Evolutionary conservation across 371 early-diverging fungal species (phyloP), one percentile per base, ranked within the genome.

Genomic region (Lichtheimia ornata): DNA sequence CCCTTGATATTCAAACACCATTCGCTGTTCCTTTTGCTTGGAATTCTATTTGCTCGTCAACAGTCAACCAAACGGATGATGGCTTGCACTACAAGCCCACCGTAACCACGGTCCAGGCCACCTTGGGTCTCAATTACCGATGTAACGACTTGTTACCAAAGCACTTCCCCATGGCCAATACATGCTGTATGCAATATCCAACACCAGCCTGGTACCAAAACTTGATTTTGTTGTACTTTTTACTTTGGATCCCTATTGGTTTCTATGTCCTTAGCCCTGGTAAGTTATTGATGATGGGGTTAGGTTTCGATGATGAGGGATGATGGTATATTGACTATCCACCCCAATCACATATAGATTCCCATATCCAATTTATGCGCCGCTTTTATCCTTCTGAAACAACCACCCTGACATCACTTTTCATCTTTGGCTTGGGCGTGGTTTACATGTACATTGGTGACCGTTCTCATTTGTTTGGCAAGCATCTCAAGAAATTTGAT

Each of bases 401-500:
- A 54, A 63, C 74, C 22, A 71, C 84, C 47, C 67, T 70, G 18
- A 71, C 82, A 4, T 58, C 57, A 12, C 43, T 85, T 42, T 70
- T 81, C 17, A 62, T 81, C 17, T 76, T 88, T 59, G 84, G 78
- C 6, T 64, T 73, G 14, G 60, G 82, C 4, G 78, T 89, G 13
- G 58, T 84, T 15, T 79, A 81, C 56, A 85, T 87, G 84, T 87
- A 83, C 50, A 64, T 84, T 22, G 77, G 83, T 17, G 93, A 93
- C 62, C 87, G 91, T n/a, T 86, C 90, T 3, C 78, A 84, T 17
- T 65, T 90, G 17, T 85, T 91, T 63, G 85, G 69, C 58, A 90
- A 90, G 60, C 79, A 79, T 54, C 83, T 82, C 65, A 93, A 91
- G 66, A 64, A 67, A n/a, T 88, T 77, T 62, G 67, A 76, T 22